phyloP scores from a whole-genome alignment of 1,284 basidiomycete genomes.

The Fistulina hepatica region DNA sequence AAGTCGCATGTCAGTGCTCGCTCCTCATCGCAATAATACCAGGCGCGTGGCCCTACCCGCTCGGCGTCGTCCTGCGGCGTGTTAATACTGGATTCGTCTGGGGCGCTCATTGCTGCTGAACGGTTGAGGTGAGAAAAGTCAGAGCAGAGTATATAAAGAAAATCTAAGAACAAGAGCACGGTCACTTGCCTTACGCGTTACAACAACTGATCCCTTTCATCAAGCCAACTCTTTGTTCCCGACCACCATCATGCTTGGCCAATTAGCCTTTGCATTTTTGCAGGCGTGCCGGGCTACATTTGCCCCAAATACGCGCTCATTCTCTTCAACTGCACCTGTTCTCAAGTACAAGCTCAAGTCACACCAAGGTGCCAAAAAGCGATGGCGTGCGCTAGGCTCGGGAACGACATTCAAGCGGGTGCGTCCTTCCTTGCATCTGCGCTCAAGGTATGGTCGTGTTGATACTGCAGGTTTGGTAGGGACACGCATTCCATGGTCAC shows the following conservation, averaged over 20 bases:
- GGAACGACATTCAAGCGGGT: slow-evolving; percentile 69
- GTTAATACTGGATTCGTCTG: slow-evolving; percentile 24
- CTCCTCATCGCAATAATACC: slow-evolving; percentile 2
- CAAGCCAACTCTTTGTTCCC: neutral
- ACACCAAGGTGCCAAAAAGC: slow-evolving; percentile 72
- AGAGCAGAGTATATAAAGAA: slow-evolving; percentile 6
- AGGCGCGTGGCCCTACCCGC: slow-evolving; percentile 36
- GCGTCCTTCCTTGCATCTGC: slow-evolving; percentile 17
- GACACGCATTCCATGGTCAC: slow-evolving; percentile 57
- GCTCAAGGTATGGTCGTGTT: slow-evolving; percentile 5
- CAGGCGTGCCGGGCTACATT: slow-evolving; percentile 9
- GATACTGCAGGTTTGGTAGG: slow-evolving; percentile 39
- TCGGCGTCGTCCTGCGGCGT: slow-evolving; percentile 67
- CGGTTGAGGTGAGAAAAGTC: slow-evolving; percentile 3
- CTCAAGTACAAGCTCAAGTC: slow-evolving; percentile 59
- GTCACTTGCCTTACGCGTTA: neutral
- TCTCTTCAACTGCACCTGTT: slow-evolving; percentile 34
- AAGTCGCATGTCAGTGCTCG: neutral
- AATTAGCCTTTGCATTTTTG: slow-evolving; percentile 2
- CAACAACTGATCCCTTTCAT: neutral
- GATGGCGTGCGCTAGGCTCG: slow-evolving; percentile 60
- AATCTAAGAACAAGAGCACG: neutral
- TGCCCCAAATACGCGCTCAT: slow-evolving; percentile 22
- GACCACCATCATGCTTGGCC: neutral
- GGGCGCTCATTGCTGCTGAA: slow-evolving; percentile 15